Base-by-base conservation (phyloP, 2,329 filamentous ascomycete species). In the Talaromyces sp. region DNA sequence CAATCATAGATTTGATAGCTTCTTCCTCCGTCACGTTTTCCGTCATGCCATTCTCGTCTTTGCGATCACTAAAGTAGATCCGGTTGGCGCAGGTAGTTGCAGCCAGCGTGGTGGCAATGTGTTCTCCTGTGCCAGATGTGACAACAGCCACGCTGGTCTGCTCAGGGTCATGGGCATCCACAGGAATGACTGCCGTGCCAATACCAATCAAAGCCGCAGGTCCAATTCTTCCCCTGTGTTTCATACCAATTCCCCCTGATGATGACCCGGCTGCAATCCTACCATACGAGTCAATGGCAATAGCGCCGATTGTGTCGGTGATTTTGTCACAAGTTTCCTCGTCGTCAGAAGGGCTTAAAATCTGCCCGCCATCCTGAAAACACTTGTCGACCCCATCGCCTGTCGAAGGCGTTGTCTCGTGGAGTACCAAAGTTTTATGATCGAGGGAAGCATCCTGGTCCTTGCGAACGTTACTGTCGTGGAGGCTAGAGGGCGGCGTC, bases 181-280 rank as follows among this genome's bases (percentile, higher is more conserved):
- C 80, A 1, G 93, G 93, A n/a, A 97, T 85, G 30, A 99, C 89
- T 39, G 91, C 90, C 22, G 92, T 93, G 60, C 95, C 95, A 58
- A 98, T 86, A 8, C 95, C 93, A 15, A 98, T 91, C 17, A 99
- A 83, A 22, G 95, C 95, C 36, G 95, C 96, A 33, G 95, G 95
- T 0, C 95, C 96, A 65, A 96, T 85, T 39, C 95, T 89, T 6
- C 95, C 96, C 63, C 87, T 86, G 74, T 96, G 93, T 73, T 99
- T 99, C 93, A 99, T 97, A 30, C 95, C 93, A 72, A 99, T 99
- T 1, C 95, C 95, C 6, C 95, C 95, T 17, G 96, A 99, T 1
- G 95, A 99, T 1, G 95, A 96, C 17, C 90, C 95, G 4, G 93
- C 95, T 4, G 96, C 93, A 71, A 99, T 96, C 62, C 89, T 88